Conservation (phyloP, 768 basidiomycete species). For the Russula lepida region DNA sequence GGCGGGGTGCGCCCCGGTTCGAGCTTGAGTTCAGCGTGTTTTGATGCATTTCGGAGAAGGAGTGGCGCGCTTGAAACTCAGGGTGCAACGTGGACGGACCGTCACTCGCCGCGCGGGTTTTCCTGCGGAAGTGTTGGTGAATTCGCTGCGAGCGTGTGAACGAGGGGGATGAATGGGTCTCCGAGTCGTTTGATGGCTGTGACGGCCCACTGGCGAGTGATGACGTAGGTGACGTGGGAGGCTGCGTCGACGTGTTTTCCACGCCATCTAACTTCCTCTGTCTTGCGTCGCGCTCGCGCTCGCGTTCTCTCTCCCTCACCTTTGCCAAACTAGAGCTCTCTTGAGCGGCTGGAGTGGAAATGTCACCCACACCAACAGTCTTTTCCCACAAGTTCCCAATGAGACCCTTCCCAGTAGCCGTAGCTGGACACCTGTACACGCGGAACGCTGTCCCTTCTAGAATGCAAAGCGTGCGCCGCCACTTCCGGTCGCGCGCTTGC, state of each 20-base stretch:
- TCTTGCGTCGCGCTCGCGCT: constrained; percentile 23
- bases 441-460: constrained; percentile 87
- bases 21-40: neutral
- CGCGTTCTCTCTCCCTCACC: constrained; percentile 27
- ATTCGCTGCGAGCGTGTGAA: constrained; percentile 7
- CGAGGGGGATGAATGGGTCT: neutral
- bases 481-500: constrained; percentile 85
- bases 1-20: neutral
- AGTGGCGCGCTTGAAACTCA: neutral
- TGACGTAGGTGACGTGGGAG: neutral
- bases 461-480: constrained; percentile 82
- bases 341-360: constrained; percentile 25
- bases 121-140: constrained; percentile 12
- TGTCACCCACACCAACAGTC: constrained; percentile 65
- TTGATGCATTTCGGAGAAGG: constrained; percentile 16
- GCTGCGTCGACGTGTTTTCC: neutral
- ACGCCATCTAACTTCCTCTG: constrained; percentile 1
- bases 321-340: constrained; percentile 24
- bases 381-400: constrained; percentile 75
- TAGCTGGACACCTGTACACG: constrained; percentile 52
- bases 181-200: neutral
- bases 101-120: neutral
- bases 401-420: constrained; percentile 37
- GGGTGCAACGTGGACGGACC: neutral
- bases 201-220: neutral